A percentile compares a stretch with the other conserved stretches of the same genome.
Evolutionary conservation across 2,329 filamentous ascomycete genomes (phyloP).

Genomic region (Pestalotiopsis sp.): DNA sequence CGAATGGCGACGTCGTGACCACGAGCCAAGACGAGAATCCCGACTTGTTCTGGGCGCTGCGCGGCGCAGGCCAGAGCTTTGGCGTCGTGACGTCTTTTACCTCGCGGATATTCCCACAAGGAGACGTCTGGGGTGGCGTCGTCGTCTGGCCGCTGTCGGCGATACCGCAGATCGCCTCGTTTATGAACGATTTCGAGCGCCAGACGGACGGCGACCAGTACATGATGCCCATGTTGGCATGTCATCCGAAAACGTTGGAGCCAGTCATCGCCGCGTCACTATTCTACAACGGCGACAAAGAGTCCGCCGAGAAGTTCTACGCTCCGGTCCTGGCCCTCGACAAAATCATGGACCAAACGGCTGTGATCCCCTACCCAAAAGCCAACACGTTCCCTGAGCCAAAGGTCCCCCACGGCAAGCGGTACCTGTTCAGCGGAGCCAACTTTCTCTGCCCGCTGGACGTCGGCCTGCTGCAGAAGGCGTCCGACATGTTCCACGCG

Average conservation of each 20-base stretch:
- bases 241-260: constrained; percentile 30
- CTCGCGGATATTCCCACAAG: constrained; percentile 32
- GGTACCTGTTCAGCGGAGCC: constrained; percentile 43
- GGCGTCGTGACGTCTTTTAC: constrained; percentile 44
- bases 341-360: constrained; percentile 10
- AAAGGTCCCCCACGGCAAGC: constrained; percentile 36
- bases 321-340: constrained; percentile 5
- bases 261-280: constrained; percentile 10
- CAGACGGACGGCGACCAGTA: constrained; percentile 23
- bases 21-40: constrained; percentile 45
- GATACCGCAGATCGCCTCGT: constrained; percentile 30
- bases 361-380: constrained; percentile 19
- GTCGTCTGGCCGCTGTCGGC: constrained; percentile 26
- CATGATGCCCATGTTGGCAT: constrained; percentile 15
- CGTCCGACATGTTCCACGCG: constrained; percentile 30
- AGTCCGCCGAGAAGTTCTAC: constrained; percentile 10
- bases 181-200: constrained; percentile 30
- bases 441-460: constrained; percentile 45
- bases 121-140: constrained; percentile 33
- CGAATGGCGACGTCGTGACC: constrained; percentile 36
- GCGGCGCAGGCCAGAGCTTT: constrained; percentile 44
- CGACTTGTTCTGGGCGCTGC: constrained; percentile 44
- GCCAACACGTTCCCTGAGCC: constrained; percentile 43
- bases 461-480: constrained; percentile 30
- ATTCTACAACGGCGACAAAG: constrained; percentile 13